Conservation (phyloP, 208 protist species). For the Perkinsela sp. region DNA sequence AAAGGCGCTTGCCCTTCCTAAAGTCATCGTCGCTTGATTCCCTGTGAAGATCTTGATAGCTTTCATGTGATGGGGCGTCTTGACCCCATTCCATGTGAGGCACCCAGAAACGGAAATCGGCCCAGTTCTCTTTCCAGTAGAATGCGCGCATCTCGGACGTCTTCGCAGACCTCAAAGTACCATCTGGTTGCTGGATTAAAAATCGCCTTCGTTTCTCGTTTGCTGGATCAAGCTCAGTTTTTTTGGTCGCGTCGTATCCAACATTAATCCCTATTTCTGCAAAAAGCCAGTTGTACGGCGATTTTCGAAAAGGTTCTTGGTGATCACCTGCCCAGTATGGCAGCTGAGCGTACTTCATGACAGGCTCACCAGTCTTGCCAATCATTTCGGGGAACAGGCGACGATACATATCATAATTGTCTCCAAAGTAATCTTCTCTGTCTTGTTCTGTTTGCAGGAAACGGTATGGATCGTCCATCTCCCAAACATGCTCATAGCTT, state of each 20-base stretch:
- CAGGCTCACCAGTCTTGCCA: constrained; percentile 49
- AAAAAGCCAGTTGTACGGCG: constrained; percentile 75
- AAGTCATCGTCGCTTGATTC: constrained; percentile 60
- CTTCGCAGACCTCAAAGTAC: constrained; percentile 65
- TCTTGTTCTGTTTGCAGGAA: constrained; percentile 72
- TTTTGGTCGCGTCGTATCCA: constrained; percentile 62
- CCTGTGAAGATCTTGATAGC: constrained; percentile 68
- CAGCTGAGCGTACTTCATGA: constrained; percentile 72
- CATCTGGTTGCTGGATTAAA: constrained; percentile 64
- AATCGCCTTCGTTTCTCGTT: constrained; percentile 71
- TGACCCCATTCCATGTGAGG: constrained; percentile 73
- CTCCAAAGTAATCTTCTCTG: constrained; percentile 72
- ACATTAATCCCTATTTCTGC: constrained; percentile 73
- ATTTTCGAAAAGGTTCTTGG: constrained; percentile 61
- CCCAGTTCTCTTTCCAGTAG: constrained; percentile 80
- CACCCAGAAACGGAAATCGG: constrained; percentile 71
- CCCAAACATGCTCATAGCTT: constrained; percentile 71
- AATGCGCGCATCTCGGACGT: constrained; percentile 77
- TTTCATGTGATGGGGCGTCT: constrained; percentile 57
- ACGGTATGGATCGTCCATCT: constrained; percentile 76
- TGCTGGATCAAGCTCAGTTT: constrained; percentile 61
- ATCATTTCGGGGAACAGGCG: constrained; percentile 77
- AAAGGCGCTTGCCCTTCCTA: constrained; percentile 57
- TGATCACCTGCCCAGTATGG: constrained; percentile 62
- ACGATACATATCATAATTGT: constrained; percentile 74